Percentiles rank a stretch among this genome's conserved stretches.
Evolutionary conservation across 257 asterid genomes (phyloP).

Genomic region (Solanum sejunctum): DNA sequence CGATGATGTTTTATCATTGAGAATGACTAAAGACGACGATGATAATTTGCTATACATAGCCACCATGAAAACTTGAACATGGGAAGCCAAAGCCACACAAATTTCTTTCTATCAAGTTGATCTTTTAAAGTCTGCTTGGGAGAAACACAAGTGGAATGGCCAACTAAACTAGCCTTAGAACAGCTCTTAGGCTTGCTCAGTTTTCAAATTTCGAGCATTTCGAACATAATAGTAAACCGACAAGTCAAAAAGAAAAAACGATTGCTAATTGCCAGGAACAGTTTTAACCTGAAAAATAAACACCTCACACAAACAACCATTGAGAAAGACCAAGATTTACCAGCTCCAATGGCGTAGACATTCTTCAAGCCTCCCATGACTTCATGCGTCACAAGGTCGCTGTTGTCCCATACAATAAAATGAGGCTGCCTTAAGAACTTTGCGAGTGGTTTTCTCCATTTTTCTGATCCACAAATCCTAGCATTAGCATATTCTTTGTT

Average conservation of each 20-base stretch:
- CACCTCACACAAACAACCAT: background rate
- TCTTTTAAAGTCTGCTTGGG: background rate
- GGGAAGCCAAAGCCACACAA: background rate
- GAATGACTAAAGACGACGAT: background rate
- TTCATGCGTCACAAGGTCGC: conserved; percentile 84
- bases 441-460: conserved; percentile 70
- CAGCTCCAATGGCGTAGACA: conserved; percentile 92
- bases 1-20: background rate
- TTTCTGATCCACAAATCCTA: conserved; percentile 75
- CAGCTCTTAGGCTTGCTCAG: background rate
- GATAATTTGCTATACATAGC: background rate
- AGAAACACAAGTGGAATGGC: background rate
- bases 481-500: conserved; percentile 87
- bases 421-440: conserved; percentile 76
- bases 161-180: background rate
- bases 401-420: conserved; percentile 82
- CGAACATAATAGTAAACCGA: background rate
- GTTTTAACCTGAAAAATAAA: background rate
- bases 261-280: background rate
- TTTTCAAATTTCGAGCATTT: background rate
- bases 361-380: conserved; percentile 94
- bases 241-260: background rate
- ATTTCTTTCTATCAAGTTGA: background rate
- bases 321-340: conserved; percentile 17
- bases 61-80: background rate